These are phyloP conservation scores for Marasmius tenuissimus DNA, from an alignment of 1,284 basidiomycete species.

Conservation along the genomic window DNA sequence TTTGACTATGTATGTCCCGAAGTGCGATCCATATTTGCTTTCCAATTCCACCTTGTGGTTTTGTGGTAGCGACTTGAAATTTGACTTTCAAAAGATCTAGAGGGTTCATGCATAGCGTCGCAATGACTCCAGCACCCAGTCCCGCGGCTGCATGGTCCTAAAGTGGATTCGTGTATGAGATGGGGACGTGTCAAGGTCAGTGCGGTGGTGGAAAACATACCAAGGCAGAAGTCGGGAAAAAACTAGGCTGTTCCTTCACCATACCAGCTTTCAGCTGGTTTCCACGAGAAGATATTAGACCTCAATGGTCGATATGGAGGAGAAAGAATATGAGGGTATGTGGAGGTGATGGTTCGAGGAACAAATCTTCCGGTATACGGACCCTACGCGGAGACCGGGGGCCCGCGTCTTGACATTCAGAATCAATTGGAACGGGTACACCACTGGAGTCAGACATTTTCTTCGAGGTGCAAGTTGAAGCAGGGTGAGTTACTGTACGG, in stretches of 20 bases:
- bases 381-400: not conserved
- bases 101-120: constrained; percentile 97
- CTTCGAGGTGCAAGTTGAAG: too few relatives aligned
- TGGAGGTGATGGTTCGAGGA: not conserved
- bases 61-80: constrained; percentile 85
- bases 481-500: too few relatives aligned
- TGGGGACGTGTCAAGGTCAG: not conserved
- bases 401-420: not conserved
- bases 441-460: too few relatives aligned
- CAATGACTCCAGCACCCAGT: constrained; percentile 89
- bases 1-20: constrained; percentile 68
- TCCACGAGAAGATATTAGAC: not conserved
- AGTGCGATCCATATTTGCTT: constrained; percentile 79
- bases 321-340: not conserved
- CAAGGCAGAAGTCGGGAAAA: constrained; percentile 71
- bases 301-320: too few relatives aligned
- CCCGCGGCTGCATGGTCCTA: constrained; percentile 95
- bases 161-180: constrained; percentile 7
- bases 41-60: constrained; percentile 65
- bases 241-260: constrained; percentile 52
- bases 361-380: too few relatives aligned
- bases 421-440: too few relatives aligned
- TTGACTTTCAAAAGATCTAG: constrained; percentile 96
- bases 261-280: constrained; percentile 19
- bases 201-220: constrained; percentile 34